Evolutionary conservation across 1,139 yeast genomes (phyloP).

Genomic region (Geotrichum australiense): DNA sequence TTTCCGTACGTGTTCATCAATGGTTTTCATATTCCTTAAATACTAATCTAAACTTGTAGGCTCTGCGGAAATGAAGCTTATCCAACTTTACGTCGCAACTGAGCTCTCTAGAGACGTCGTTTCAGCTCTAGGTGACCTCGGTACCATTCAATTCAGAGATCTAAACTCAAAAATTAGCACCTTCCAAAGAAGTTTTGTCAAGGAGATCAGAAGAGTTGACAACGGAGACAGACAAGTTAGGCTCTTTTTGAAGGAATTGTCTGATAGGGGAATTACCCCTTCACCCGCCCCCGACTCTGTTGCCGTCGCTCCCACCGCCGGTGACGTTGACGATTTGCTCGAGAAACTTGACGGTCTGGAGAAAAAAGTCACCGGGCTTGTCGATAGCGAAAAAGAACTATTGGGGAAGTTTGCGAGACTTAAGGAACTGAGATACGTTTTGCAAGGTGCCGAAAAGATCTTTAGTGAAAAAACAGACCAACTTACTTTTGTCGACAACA

Average conservation of each 20-base stretch:
- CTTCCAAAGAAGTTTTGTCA: conserved; percentile 84
- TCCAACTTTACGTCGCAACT: conserved; percentile 84
- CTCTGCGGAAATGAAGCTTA: conserved; percentile 93
- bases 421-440: conserved; percentile 59
- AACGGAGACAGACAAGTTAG: conserved; percentile 56
- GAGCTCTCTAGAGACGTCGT: conserved; percentile 89
- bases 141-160: conserved; percentile 73
- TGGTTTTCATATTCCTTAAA: neutral
- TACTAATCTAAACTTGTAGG: conserved; percentile 30
- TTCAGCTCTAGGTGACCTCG: conserved; percentile 74
- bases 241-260: conserved; percentile 31
- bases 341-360: conserved; percentile 61
- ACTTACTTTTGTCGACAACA: conserved; percentile 15
- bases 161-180: conserved; percentile 64
- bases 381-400: conserved; percentile 49
- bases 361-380: conserved; percentile 51
- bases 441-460: conserved; percentile 63
- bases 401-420: conserved; percentile 49
- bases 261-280: conserved; percentile 26
- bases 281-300: conserved; percentile 27
- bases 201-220: conserved; percentile 65
- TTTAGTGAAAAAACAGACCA: conserved; percentile 39
- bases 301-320: conserved; percentile 43
- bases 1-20: conserved; percentile 20
- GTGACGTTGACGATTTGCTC: conserved; percentile 70